Conservation (phyloP, 441 rosid species). For the Metrosideros polymorpha region DNA sequence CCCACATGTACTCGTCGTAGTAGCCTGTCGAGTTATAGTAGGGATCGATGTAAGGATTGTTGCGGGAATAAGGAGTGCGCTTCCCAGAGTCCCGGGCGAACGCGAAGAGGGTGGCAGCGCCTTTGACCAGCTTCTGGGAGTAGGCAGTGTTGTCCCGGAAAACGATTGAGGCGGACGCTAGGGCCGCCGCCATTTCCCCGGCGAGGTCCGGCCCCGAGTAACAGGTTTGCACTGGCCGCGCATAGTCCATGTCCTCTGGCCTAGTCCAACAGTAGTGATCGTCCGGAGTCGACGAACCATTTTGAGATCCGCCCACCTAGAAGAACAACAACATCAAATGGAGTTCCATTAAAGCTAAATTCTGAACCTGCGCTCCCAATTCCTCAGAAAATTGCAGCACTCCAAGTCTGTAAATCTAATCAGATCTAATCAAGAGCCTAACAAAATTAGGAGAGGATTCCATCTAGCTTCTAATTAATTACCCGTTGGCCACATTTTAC, state of each 20-base stretch:
- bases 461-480: too few relatives aligned
- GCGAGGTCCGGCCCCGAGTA: conserved; percentile 52
- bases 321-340: background rate
- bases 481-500: too few relatives aligned
- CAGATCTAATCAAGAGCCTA: background rate
- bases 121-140: conserved; percentile 44
- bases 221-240: conserved; percentile 27
- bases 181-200: conserved; percentile 68
- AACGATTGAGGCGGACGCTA: conserved; percentile 74
- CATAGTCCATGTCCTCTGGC: conserved; percentile 78
- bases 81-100: conserved; percentile 49
- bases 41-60: conserved; percentile 27
- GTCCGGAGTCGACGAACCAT: conserved; percentile 46
- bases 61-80: conserved; percentile 32
- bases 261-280: conserved; percentile 74
- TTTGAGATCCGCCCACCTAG: conserved; percentile 60
- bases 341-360: background rate
- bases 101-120: conserved; percentile 43
- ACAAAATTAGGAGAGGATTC: too few relatives aligned
- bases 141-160: conserved; percentile 47
- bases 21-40: conserved; percentile 74
- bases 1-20: conserved; percentile 83
- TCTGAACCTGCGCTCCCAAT: background rate
- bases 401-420: background rate
- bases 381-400: background rate